Conservation (phyloP, 345 rosid genomes). For the Arabidopsis arenosa region DNA sequence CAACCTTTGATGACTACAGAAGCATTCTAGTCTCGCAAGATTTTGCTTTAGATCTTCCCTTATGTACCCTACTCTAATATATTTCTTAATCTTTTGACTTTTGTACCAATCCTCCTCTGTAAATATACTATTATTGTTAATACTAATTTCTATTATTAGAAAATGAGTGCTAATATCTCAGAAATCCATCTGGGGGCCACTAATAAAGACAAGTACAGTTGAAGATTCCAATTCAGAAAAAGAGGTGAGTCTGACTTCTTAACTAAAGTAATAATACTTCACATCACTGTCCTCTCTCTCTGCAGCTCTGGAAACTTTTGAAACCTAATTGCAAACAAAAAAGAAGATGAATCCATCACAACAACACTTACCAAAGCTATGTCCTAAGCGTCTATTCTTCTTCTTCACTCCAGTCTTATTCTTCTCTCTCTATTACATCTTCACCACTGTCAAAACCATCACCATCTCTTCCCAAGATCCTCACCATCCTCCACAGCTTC, state of each 20-base stretch:
- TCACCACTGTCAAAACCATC: constrained; percentile 27
- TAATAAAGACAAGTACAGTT: constrained; percentile 15
- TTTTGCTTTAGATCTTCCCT: neutral
- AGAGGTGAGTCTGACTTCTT: constrained; percentile 16
- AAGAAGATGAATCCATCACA: constrained; percentile 25
- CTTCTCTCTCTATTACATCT: constrained; percentile 30
- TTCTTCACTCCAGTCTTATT: constrained; percentile 30
- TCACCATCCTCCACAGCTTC: constrained; percentile 31
- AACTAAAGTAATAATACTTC: neutral
- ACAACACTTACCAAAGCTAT: constrained; percentile 22
- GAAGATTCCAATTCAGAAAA: constrained; percentile 26
- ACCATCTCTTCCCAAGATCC: constrained; percentile 46
- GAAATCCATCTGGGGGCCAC: constrained; percentile 6
- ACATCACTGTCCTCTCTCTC: constrained; percentile 14
- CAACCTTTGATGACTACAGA: constrained; percentile 23
- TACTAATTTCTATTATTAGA: neutral
- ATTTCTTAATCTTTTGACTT: constrained; percentile 4
- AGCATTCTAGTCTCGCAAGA: constrained; percentile 26
- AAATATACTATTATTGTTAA: neutral
- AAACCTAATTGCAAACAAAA: constrained; percentile 26
- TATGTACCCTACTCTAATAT: neutral
- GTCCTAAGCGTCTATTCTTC: constrained; percentile 28
- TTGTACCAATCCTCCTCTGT: constrained; percentile 13
- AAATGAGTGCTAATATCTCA: neutral
- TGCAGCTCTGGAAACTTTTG: neutral